Evolutionary conservation across 768 basidiomycete species (phyloP).

Genomic region (Sporobolomyces phaffii): DNA sequence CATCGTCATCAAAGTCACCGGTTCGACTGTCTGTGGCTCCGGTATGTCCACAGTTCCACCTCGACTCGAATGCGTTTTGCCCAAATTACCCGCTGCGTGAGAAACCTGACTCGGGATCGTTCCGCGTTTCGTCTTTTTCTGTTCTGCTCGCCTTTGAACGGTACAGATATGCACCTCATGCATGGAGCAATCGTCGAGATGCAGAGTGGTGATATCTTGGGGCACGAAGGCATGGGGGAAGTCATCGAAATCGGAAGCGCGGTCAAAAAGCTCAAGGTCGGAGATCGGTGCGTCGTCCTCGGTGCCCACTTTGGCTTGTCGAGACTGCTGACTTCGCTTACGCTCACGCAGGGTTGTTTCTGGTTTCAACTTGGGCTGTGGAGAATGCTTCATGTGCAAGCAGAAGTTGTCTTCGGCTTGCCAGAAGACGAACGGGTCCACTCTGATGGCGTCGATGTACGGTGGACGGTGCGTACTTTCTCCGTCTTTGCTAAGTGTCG

Average conservation of each 20-base stretch:
- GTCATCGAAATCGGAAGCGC: conserved; percentile 62
- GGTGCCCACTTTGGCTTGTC: neutral
- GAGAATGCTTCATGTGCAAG: conserved; percentile 56
- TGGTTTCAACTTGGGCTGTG: conserved; percentile 40
- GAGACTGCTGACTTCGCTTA: neutral
- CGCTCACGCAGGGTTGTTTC: conserved; percentile 6
- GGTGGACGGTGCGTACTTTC: conserved; percentile 47
- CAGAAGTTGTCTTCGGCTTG: conserved; percentile 68
- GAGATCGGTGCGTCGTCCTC: conserved; percentile 63
- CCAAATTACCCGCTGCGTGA: too few relatives aligned
- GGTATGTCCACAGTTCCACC: too few relatives aligned
- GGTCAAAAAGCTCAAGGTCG: conserved; percentile 58
- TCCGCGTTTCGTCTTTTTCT: too few relatives aligned
- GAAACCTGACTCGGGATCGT: too few relatives aligned
- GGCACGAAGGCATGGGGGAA: conserved; percentile 65
- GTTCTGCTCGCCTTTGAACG: conserved; percentile 35
- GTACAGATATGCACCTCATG: conserved; percentile 57
- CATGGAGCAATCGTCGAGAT: conserved; percentile 65
- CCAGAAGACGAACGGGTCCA: conserved; percentile 59
- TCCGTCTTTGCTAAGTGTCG: too few relatives aligned
- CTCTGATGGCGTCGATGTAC: conserved; percentile 58
- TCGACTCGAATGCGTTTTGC: too few relatives aligned
- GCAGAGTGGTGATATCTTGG: conserved; percentile 60
- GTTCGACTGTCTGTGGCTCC: conserved; percentile 66
- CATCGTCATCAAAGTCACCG: conserved; percentile 68